phyloP scores from a whole-genome alignment of 1,139 yeast species.

The Yamadazyma conglobata region DNA sequence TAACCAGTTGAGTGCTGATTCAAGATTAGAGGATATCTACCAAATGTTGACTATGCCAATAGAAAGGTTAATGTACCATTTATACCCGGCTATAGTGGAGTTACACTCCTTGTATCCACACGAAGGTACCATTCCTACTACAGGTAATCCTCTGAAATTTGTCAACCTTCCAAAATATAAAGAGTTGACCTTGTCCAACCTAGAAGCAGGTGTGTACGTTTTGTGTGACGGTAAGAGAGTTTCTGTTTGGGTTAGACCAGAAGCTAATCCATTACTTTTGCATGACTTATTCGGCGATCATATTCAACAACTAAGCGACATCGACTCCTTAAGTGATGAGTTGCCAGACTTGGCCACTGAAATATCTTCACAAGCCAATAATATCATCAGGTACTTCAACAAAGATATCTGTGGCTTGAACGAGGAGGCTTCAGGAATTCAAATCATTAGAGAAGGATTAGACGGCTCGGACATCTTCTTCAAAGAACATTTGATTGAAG shows the following conservation, averaged over 20 bases:
- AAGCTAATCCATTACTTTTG: constrained; percentile 64
- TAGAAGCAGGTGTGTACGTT: constrained; percentile 75
- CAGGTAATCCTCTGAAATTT: constrained; percentile 45
- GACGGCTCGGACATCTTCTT: constrained; percentile 63
- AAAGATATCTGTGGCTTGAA: constrained; percentile 32
- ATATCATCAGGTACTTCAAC: constrained; percentile 53
- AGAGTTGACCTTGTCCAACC: constrained; percentile 43
- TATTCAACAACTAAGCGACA: constrained; percentile 38
- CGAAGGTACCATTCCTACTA: constrained; percentile 43
- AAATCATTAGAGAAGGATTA: constrained; percentile 60
- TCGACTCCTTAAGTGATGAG: constrained; percentile 53
- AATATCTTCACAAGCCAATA: constrained; percentile 66
- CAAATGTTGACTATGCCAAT: constrained; percentile 55
- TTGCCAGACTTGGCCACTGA: constrained; percentile 71
- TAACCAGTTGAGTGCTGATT: constrained; percentile 46
- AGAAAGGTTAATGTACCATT: constrained; percentile 56
- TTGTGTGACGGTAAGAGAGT: constrained; percentile 66
- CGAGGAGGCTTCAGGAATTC: constrained; percentile 43
- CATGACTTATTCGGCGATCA: constrained; percentile 70
- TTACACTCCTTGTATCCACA: constrained; percentile 61
- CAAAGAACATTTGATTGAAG: constrained; percentile 68
- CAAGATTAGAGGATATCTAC: constrained; percentile 57
- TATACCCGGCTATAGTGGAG: constrained; percentile 81
- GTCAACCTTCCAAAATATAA: constrained; percentile 48
- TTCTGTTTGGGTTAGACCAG: constrained; percentile 68